Conservation (phyloP, 805 yeast species). For the Schizosaccharomyces pombe region ASM294v3 CU329670.1:2506501-2507000, state of each 20-base stretch:
- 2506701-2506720: constrained; percentile 30
- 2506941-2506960: constrained; percentile 4
- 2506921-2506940: constrained; percentile 29
- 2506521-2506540: constrained; percentile 19
- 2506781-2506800: constrained; percentile 29
- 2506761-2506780: constrained; percentile 27
- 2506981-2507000: background rate
- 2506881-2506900: constrained; percentile 22
- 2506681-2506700: constrained; percentile 27
- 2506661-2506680: constrained; percentile 55
- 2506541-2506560: constrained; percentile 28
- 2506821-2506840: constrained; percentile 32
- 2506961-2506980: background rate
- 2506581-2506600: constrained; percentile 41
- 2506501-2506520: constrained; percentile 33
- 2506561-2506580: constrained; percentile 25
- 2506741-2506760: constrained; percentile 30
- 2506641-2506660: constrained; percentile 51
- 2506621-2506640: constrained; percentile 24
- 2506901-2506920: constrained; percentile 33
- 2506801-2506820: constrained; percentile 32
- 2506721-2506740: constrained; percentile 44
- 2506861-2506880: constrained; percentile 7
- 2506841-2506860: constrained; percentile 29
- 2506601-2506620: constrained; percentile 43